Conservation (phyloP, 2,329 filamentous ascomycete genomes). For the Pestalotiopsis sp. region DNA sequence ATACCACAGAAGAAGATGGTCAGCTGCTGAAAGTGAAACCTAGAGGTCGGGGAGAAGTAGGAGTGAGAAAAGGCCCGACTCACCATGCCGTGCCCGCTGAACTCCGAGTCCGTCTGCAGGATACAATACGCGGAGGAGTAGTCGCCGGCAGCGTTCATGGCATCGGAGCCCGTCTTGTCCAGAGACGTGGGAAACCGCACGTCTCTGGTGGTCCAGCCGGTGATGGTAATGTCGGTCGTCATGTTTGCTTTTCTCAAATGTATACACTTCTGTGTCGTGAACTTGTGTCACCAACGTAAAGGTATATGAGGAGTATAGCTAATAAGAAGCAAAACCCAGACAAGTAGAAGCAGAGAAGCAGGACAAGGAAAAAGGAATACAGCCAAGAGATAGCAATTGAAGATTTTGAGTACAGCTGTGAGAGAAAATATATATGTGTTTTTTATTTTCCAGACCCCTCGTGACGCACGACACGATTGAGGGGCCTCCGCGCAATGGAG, state of each 20-base stretch:
- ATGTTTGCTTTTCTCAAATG: constrained; percentile 4
- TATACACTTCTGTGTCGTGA: background rate
- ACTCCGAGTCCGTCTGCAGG: constrained; percentile 74
- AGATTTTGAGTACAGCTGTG: background rate
- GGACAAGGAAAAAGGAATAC: background rate
- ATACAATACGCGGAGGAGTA: constrained; percentile 97
- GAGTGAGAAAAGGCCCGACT: background rate
- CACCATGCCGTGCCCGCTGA: constrained; percentile 80
- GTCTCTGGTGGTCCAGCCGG: constrained; percentile 71
- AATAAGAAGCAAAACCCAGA: no score
- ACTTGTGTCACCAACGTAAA: background rate
- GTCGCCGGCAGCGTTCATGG: constrained; percentile 93
- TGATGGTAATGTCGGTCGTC: constrained; percentile 69
- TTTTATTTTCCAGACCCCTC: background rate
- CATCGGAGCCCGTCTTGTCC: constrained; percentile 94
- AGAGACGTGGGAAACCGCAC: constrained; percentile 88
- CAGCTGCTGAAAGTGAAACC: no score
- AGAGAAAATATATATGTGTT: background rate
- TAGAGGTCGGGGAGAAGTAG: no score
- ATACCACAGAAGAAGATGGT: background rate
- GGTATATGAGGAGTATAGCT: no score
- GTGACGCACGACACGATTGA: background rate
- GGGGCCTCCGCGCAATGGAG: background rate
- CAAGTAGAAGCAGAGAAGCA: background rate
- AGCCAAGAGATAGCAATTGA: background rate